A percentile compares a stretch with the other conserved stretches of the same genome.
phyloP scores from a whole-genome alignment of 495 filamentous ascomycete genomes.

The Talaromyces wortmannii region DNA sequence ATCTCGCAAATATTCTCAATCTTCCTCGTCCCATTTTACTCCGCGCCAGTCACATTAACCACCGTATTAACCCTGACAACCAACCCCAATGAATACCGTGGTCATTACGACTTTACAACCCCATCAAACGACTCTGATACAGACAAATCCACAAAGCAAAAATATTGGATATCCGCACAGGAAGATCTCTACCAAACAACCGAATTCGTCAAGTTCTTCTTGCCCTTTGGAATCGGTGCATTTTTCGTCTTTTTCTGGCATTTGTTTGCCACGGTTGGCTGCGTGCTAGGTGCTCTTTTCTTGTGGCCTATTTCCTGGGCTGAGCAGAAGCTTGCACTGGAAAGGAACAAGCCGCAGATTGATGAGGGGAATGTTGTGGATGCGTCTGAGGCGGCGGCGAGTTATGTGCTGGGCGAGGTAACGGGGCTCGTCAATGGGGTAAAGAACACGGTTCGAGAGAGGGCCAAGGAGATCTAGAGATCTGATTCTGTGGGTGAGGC shows the following conservation, averaged over 20 bases:
- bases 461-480: neutral
- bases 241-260: constrained; percentile 52
- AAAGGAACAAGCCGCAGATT: neutral
- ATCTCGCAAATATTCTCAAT: constrained; percentile 68
- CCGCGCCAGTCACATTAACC: constrained; percentile 59
- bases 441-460: neutral
- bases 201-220: constrained; percentile 65
- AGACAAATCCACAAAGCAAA: constrained; percentile 3
- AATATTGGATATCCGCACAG: constrained; percentile 66
- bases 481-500: neutral
- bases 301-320: constrained; percentile 48
- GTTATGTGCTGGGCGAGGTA: neutral
- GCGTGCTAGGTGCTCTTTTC: constrained; percentile 45
- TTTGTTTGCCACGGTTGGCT: constrained; percentile 53
- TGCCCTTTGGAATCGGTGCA: constrained; percentile 26
- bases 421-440: neutral
- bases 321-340: constrained; percentile 28
- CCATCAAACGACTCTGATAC: neutral
- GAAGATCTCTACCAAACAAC: constrained; percentile 79
- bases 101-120: constrained; percentile 7
- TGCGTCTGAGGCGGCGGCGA: neutral
- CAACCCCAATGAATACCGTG: constrained; percentile 15
- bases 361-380: constrained; percentile 1
- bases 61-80: constrained; percentile 59
- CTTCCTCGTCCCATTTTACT: constrained; percentile 70